These are phyloP conservation scores for Artomyces pyxidatus DNA, from an alignment of 768 basidiomycete genomes.

Conservation along the genomic window DNA sequence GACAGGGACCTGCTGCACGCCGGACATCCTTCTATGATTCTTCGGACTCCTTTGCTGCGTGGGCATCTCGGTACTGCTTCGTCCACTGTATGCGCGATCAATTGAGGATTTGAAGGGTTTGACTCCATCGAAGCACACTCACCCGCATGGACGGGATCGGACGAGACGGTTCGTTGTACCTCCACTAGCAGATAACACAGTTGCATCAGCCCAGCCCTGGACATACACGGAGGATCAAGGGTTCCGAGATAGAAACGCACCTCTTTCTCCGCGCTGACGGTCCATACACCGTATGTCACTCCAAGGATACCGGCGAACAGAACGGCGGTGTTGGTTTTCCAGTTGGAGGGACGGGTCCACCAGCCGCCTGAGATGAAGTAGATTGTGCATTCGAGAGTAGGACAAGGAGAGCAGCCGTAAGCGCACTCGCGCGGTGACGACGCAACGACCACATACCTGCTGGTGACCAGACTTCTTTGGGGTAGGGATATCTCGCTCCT, in stretches of 20 bases:
- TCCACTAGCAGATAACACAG: conserved; percentile 2
- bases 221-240: too few species aligned
- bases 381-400: not conserved
- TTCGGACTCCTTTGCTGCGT: conserved; percentile 7
- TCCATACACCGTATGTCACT: conserved; percentile 61
- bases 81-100: conserved; percentile 9
- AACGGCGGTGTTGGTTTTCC: conserved; percentile 79
- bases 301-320: conserved; percentile 60
- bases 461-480: conserved; percentile 93
- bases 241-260: conserved; percentile 33
- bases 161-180: conserved; percentile 14
- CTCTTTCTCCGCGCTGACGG: conserved; percentile 70
- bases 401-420: not conserved
- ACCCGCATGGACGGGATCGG: conserved; percentile 16
- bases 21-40: conserved; percentile 13
- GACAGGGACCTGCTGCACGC: too few species aligned
- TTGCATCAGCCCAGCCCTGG: not conserved
- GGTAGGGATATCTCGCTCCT: conserved; percentile 84
- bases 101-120: not conserved
- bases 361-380: conserved; percentile 62
- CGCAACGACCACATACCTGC: conserved; percentile 56
- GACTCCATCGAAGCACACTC: not conserved
- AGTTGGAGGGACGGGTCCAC: conserved; percentile 90
- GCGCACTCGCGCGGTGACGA: too few species aligned
- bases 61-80: conserved; percentile 10